Evolutionary conservation across 2,329 filamentous ascomycete species (phyloP), one percentile per base, ranked within the genome.

Genomic region (Cladosporium sp.): DNA sequence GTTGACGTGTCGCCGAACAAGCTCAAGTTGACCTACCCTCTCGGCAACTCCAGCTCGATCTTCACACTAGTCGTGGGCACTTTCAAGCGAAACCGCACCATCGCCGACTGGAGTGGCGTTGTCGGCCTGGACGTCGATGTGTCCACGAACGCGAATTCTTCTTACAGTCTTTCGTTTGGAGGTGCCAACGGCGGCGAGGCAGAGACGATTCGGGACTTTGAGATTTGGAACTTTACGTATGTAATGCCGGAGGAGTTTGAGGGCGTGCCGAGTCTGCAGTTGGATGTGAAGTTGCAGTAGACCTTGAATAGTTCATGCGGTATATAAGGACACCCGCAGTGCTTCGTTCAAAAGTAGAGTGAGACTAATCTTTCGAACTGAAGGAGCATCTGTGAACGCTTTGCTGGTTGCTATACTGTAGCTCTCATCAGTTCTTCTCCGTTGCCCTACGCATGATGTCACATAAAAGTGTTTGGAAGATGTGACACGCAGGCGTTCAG

Each of bases 1-100:
- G 45, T 48, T 37, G 45, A 41, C 17, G 45, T 48, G 0, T 63
- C 66, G 2, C 70, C 74, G 0, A 47, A 55, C 20, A 50, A 44
- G 13, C 64, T 85, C 6, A 72, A 70, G 9, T 61, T 84, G 2
- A 73, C 73, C 0, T 84, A 84, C 54, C 80, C 80, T 0, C 56
- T 66, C 12, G 80, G 79, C 1, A 78, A 74, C 38, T 59, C 67
- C 8, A 50, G 47, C 27, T 48, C 75, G 19, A 64, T 72, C 13
- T 82, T 82, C 59, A 73, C 70, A 1, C 70, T 82, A 19, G 56
- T 78, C 2, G 70, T 82, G 0, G 74, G 72, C 0, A 75, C 76
- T 2, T 75, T 77, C 6, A 54, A 55, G n/a, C 63, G 66, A 2
- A 73, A 71, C 56, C 67, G 65, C 5, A 75, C 76, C 27, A 64